Evolutionary conservation across 2,329 filamentous ascomycete genomes (phyloP).

Genomic region (Cladobotryum protrusum): DNA sequence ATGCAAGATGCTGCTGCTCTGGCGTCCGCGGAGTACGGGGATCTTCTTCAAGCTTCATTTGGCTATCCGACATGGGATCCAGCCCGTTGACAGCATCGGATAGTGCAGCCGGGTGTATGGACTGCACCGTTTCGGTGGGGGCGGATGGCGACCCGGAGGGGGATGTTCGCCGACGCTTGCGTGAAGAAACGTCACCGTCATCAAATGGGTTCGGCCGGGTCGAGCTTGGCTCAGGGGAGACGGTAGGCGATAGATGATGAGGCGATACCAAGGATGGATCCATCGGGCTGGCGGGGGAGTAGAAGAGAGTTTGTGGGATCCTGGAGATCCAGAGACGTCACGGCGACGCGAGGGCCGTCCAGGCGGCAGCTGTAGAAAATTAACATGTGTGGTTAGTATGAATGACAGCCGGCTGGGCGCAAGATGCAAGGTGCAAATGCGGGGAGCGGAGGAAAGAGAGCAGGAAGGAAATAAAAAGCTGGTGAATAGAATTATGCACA

Average conservation of each 20-base stretch:
- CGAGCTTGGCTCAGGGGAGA: conserved; percentile 57
- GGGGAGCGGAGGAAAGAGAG: background rate
- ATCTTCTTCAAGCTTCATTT: conserved; percentile 31
- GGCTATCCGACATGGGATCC: conserved; percentile 23
- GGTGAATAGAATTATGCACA: background rate
- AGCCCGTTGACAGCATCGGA: conserved; percentile 25
- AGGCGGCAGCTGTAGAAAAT: conserved; percentile 46
- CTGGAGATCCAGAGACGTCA: conserved; percentile 42
- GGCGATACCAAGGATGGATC: conserved; percentile 44
- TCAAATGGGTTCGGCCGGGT: conserved; percentile 60
- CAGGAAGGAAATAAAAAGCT: background rate
- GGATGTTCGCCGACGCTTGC: conserved; percentile 58
- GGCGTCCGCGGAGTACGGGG: conserved; percentile 35
- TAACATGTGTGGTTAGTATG: conserved; percentile 48
- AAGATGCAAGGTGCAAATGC: conserved; percentile 1
- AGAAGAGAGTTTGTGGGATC: conserved; percentile 30
- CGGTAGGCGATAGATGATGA: conserved; percentile 51
- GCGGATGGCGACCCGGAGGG: conserved; percentile 47
- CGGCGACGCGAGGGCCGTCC: conserved; percentile 49
- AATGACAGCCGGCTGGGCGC: background rate
- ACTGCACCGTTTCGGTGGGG: conserved; percentile 40
- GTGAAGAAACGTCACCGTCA: conserved; percentile 48
- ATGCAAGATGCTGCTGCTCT: conserved; percentile 25
- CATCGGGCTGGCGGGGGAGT: conserved; percentile 43
- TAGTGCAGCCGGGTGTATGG: conserved; percentile 26